Evolutionary conservation across 1,284 basidiomycete species (phyloP).

Genomic region (Malassezia sympodialis): DNA sequence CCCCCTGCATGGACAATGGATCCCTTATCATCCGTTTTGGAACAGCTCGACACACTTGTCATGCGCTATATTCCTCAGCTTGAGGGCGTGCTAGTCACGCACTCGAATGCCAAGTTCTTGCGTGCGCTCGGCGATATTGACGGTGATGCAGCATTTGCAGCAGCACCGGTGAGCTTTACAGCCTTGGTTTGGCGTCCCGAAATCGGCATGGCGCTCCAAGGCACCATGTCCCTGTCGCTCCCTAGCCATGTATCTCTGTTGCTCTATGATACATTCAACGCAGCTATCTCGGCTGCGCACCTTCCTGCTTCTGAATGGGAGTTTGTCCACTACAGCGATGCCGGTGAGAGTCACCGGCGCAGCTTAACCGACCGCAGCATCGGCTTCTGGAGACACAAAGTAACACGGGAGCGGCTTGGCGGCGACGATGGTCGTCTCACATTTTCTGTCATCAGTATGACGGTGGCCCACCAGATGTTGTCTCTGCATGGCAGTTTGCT

Average conservation of each 20-base stretch:
- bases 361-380: conserved; percentile 23
- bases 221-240: conserved; percentile 76
- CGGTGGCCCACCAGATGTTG: conserved; percentile 87
- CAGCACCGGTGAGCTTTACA: conserved; percentile 66
- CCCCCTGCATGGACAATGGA: conserved; percentile 32
- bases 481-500: conserved; percentile 84
- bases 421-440: conserved; percentile 61
- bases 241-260: conserved; percentile 89
- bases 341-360: conserved; percentile 19
- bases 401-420: conserved; percentile 64
- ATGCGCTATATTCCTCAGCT: conserved; percentile 68
- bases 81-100: conserved; percentile 74
- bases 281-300: conserved; percentile 85
- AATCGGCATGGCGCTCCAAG: conserved; percentile 78
- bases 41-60: conserved; percentile 44
- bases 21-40: conserved; percentile 29
- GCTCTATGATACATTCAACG: conserved; percentile 88
- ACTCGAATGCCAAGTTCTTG: conserved; percentile 66
- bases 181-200: conserved; percentile 80
- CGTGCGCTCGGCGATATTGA: conserved; percentile 62
- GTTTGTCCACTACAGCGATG: conserved; percentile 62
- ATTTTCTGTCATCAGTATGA: conserved; percentile 85
- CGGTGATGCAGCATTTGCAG: conserved; percentile 75
- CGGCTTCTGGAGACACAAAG: conserved; percentile 71
- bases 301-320: conserved; percentile 71